Base-by-base conservation (phyloP, 768 basidiomycete genomes). In the Russula olivacea region DNA sequence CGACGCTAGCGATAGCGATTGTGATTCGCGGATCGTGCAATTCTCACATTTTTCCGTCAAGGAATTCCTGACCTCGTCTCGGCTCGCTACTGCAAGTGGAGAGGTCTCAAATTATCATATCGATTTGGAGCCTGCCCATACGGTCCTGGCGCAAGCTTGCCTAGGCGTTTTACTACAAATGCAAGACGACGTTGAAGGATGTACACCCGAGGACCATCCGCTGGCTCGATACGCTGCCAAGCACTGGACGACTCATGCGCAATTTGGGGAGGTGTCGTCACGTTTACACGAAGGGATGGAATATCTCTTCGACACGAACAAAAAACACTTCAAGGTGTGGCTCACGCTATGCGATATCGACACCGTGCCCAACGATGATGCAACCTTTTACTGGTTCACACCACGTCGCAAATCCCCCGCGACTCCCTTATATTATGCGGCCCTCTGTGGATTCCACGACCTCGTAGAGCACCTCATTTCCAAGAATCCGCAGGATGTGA, bases 331-430 rank as follows among this genome's bases (percentile, higher is more conserved):
- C 4, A 0, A 3, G 1, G 40, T 10, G 3, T 55, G 55, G 55
- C 15, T 43, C 40, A 2, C 4, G 9, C 10, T 41, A 1, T n/a
- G 8, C 17, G 28, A 55, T 28, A 41, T 55, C 2, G 55, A 55
- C 12, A 17, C 2, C 4, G 1, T 1, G 4, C 17, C 3, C 8
- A 1, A 1, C 11, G 4, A 2, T 11, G 2, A 1, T 5, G 2
- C 3, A 34, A 34, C 34, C 34, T 52, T 52, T 1, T n/a, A 7
- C 19, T 4, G 11, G 34, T 52, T n/a, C 51, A 10, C 32, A n/a
- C 0, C 4, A 1, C 0, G 1, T 0, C 1, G 9, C 17, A 17
- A 23, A 4, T 10, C 40, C 15, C 2, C 10, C 2, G 25, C 55
- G 4, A 17, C 1, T n/a, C 40, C 55, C 1, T 4, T 55, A 15